These are phyloP conservation scores for Penicillium macrosclerotiorum DNA, from an alignment of 495 filamentous ascomycete genomes.

Conservation along the genomic window DNA sequence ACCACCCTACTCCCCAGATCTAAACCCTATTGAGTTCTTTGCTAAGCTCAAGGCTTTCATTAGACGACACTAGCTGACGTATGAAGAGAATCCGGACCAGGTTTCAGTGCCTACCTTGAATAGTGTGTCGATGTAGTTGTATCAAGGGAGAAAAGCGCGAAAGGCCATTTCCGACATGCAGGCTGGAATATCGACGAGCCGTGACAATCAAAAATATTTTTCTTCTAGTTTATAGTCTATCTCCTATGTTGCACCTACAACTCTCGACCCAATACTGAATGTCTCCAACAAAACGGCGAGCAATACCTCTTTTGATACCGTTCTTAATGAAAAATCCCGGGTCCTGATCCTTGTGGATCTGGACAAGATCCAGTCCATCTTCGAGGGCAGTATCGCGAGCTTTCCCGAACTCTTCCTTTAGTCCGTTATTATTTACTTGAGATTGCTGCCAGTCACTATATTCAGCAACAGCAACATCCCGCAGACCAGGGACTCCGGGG, in stretches of 20 bases:
- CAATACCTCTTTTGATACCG: conserved; percentile 23
- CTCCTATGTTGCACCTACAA: conserved; percentile 2
- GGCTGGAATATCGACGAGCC: conserved; percentile 6
- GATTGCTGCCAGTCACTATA: conserved; percentile 24
- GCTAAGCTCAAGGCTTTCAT: conserved; percentile 12
- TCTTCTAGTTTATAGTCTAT: not conserved
- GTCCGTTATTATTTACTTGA: conserved; percentile 13
- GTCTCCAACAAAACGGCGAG: conserved; percentile 18
- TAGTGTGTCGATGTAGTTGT: conserved; percentile 7
- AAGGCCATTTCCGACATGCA: conserved; percentile 8
- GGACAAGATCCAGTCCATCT: conserved; percentile 24
- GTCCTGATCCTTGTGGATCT: conserved; percentile 26
- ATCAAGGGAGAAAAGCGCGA: conserved; percentile 11
- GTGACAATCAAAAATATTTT: conserved; percentile 2
- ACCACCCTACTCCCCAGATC: conserved; percentile 9
- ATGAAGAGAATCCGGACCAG: conserved; percentile 7
- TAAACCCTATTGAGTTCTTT: conserved; percentile 12
- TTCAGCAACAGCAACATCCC: conserved; percentile 10
- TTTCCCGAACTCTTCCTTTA: conserved; percentile 18
- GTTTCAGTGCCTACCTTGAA: conserved; percentile 6
- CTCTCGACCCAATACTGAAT: conserved; percentile 8
- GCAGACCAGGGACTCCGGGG: conserved; percentile 3
- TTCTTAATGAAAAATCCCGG: conserved; percentile 26
- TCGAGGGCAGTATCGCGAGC: conserved; percentile 19
- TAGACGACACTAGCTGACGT: conserved; percentile 4